Evolutionary conservation across 495 filamentous ascomycete genomes (phyloP), one percentile per base, ranked within the genome.

Genomic region (Penicillium maclennaniae): DNA sequence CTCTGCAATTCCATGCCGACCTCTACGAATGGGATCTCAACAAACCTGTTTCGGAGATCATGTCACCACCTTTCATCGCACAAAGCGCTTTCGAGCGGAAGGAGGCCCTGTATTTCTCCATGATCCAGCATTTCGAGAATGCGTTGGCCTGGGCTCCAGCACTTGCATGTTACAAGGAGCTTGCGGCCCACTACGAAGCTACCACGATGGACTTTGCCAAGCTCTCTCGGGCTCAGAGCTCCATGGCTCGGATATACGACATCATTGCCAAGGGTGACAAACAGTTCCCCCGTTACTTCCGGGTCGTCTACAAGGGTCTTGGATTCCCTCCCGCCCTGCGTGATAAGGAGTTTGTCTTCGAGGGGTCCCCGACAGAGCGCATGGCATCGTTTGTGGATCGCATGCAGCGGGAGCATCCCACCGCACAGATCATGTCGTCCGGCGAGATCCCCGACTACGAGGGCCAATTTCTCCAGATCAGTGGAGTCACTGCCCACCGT

Each of bases 161-260:
- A 3, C 74, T 99, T n/a, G 77, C 82, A 3, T 87, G 89, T 17
- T 99, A 99, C 69, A 85, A 87, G 62, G 93, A 99, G 67, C 87
- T 99, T 43, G 87, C 87, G 39, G 63, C 75, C 19, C 91, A 97
- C 68, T 99, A 99, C 61, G 90, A 95, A 72, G 79, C 81, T 47
- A 91, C 88, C 49, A 74, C 87, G 2, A 97, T 90, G 70, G 95
- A 99, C 69, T 96, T 95, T 58, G 75, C 84, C 16, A 97, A 97
- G 72, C 82, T 97, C 15, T 89, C 93, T 1, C 79, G 91, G 51
- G 85, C 91, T 0, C 87, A 96, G 62, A 78, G 91, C 54, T 91
- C 92, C 12, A 96, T 96, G 79, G 95, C 93, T 16, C 92, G 83
- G 38, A 92, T 97, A 21, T 88, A 96, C 68, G 95, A 97, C 63